A percentile compares a stretch with the other conserved stretches of the same genome.
phyloP scores from a whole-genome alignment of 768 basidiomycete genomes.

The Amyloporia xantha region DNA sequence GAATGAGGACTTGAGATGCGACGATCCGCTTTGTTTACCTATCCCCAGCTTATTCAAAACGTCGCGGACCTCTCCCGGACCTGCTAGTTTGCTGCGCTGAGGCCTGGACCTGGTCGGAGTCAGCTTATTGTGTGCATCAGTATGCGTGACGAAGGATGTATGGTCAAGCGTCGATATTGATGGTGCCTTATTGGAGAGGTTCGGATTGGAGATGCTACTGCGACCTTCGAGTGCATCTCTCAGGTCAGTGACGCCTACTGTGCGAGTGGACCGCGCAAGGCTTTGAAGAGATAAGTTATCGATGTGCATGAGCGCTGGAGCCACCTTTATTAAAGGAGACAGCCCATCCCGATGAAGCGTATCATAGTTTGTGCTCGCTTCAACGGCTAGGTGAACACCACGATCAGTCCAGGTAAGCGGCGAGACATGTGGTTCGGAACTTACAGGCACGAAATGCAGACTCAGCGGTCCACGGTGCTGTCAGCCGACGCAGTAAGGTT shows the following conservation, averaged over 20 bases:
- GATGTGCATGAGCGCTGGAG: conserved; percentile 84
- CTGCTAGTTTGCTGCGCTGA: conserved; percentile 40
- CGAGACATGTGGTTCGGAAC: conserved; percentile 22
- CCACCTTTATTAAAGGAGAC: conserved; percentile 71
- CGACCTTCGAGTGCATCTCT: conserved; percentile 86
- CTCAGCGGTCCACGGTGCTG: conserved; percentile 65
- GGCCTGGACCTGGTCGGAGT: conserved; percentile 50
- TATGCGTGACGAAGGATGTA: conserved; percentile 41
- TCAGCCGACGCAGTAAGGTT: conserved; percentile 46
- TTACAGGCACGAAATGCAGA: conserved; percentile 71
- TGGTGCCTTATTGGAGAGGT: conserved; percentile 51
- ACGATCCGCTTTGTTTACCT: conserved; percentile 55
- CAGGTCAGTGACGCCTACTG: conserved; percentile 82
- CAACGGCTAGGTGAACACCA: conserved; percentile 41
- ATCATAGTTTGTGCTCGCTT: conserved; percentile 47
- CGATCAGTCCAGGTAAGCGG: not conserved
- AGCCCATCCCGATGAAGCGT: conserved; percentile 58
- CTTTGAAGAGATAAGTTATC: conserved; percentile 88
- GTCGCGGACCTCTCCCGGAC: conserved; percentile 70
- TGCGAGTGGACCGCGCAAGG: conserved; percentile 67
- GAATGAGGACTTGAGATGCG: conserved; percentile 69
- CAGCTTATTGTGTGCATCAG: conserved; percentile 31
- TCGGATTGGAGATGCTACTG: conserved; percentile 74
- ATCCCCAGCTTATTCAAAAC: conserved; percentile 80
- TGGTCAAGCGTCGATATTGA: conserved; percentile 78